Conservation (phyloP, 2,329 filamentous ascomycete genomes). For the Fusarium albosuccineum region DNA sequence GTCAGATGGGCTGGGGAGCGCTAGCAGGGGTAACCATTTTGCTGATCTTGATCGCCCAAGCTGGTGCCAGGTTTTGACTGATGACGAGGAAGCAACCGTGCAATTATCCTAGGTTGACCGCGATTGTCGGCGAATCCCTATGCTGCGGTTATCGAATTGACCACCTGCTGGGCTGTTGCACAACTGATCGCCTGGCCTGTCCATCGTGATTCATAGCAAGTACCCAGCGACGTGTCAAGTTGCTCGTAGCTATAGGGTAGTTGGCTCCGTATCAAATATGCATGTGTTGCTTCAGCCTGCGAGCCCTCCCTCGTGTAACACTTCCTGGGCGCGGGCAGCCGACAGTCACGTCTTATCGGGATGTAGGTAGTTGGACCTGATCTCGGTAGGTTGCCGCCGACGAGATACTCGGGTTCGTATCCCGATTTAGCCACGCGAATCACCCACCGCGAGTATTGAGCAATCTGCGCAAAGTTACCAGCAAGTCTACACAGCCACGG, state of each 20-base stretch:
- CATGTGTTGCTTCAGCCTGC: slow-evolving; percentile 10
- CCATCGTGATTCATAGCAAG: not conserved
- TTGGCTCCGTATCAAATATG: not conserved
- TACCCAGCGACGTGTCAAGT: not conserved
- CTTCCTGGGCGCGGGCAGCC: slow-evolving; percentile 27
- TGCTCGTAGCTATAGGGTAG: slow-evolving; percentile 15
- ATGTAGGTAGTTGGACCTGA: slow-evolving; percentile 18
- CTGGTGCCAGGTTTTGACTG: slow-evolving; percentile 15
- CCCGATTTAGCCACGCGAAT: slow-evolving; percentile 29
- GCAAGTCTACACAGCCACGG: no score
- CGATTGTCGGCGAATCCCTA: slow-evolving; percentile 21
- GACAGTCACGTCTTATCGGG: slow-evolving; percentile 15
- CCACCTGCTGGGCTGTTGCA: slow-evolving; percentile 1
- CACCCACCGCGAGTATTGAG: not conserved
- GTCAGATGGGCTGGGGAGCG: slow-evolving; percentile 42
- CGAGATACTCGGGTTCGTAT: slow-evolving; percentile 34
- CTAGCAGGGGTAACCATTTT: slow-evolving; percentile 41
- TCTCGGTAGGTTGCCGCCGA: slow-evolving; percentile 34
- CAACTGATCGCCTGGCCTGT: not conserved
- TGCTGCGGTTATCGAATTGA: slow-evolving; percentile 39
- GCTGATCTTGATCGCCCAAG: slow-evolving; percentile 46
- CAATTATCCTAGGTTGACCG: not conserved
- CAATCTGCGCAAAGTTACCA: not conserved
- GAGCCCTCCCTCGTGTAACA: slow-evolving; percentile 31
- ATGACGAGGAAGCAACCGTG: not conserved